Evolutionary conservation across 306 rosid species (phyloP).

Genomic region (Vigna nakashimae): DNA sequence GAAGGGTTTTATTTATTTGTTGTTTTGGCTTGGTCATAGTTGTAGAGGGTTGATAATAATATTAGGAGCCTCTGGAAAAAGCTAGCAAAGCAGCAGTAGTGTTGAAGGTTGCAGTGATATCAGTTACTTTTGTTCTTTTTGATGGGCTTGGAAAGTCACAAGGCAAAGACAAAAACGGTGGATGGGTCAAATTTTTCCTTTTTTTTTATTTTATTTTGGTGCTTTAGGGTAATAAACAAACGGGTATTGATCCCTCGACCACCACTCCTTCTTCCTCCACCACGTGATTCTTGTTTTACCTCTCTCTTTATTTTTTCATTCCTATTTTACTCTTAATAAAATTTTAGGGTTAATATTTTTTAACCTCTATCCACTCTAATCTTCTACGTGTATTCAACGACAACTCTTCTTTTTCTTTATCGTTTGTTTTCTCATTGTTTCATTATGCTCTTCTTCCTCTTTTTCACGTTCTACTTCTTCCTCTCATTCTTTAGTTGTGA

Average conservation of each 20-base stretch:
- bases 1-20: not conserved
- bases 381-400: too few relatives aligned
- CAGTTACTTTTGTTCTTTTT: slow-evolving; percentile 51
- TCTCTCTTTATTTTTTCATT: too few relatives aligned
- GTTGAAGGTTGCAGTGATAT: slow-evolving; percentile 40
- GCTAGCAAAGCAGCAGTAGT: not conserved
- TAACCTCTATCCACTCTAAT: too few relatives aligned
- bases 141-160: slow-evolving; percentile 28
- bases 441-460: too few relatives aligned
- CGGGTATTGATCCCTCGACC: not conserved
- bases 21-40: slow-evolving; percentile 1
- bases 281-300: too few relatives aligned
- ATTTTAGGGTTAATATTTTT: too few relatives aligned
- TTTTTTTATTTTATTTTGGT: slow-evolving; percentile 19
- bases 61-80: slow-evolving; percentile 33
- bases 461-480: too few relatives aligned
- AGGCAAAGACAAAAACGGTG: slow-evolving; percentile 34
- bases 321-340: too few relatives aligned
- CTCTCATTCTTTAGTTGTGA: too few relatives aligned
- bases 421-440: too few relatives aligned
- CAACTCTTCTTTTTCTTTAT: too few relatives aligned
- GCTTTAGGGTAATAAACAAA: slow-evolving; percentile 30
- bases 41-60: slow-evolving; percentile 39
- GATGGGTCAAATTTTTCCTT: slow-evolving; percentile 37
- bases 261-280: too few relatives aligned